Evolutionary conservation across 1,139 yeast genomes (phyloP).

Genomic region (Casaregolazyma lundiana): DNA sequence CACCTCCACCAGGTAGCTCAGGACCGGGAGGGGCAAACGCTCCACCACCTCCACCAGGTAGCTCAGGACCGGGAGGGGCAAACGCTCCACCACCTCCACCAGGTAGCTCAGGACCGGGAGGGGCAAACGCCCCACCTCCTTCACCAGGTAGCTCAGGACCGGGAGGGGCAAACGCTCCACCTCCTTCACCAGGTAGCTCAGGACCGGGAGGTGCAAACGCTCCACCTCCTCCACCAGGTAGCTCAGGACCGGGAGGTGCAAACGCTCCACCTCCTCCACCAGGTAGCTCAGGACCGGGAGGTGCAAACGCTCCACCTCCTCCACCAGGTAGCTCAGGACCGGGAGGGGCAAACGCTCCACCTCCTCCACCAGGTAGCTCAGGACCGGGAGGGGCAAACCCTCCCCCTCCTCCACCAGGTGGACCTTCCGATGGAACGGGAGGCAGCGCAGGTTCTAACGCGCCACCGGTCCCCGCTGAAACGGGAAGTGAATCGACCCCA

Average conservation of each 20-base stretch:
- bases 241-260: conserved; percentile 15
- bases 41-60: conserved; percentile 6
- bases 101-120: conserved; percentile 14
- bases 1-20: conserved; percentile 5
- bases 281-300: conserved; percentile 3
- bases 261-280: conserved; percentile 9
- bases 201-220: conserved; percentile 8
- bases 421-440: conserved; percentile 4
- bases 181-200: conserved; percentile 4
- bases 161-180: no score
- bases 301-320: conserved; percentile 9
- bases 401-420: conserved; percentile 8
- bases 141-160: conserved; percentile 4
- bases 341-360: no score
- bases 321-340: conserved; percentile 5
- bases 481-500: conserved; percentile 2
- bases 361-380: conserved; percentile 12
- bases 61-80: conserved; percentile 8
- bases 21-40: conserved; percentile 9
- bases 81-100: no score
- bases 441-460: neutral
- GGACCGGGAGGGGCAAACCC: conserved; percentile 15
- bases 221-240: no score
- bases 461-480: neutral
- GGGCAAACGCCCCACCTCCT: no score